Evolutionary conservation across 192 early-diverging fungal species (phyloP), one percentile per base, ranked within the genome.

Genomic region (Backusella westeae): DNA sequence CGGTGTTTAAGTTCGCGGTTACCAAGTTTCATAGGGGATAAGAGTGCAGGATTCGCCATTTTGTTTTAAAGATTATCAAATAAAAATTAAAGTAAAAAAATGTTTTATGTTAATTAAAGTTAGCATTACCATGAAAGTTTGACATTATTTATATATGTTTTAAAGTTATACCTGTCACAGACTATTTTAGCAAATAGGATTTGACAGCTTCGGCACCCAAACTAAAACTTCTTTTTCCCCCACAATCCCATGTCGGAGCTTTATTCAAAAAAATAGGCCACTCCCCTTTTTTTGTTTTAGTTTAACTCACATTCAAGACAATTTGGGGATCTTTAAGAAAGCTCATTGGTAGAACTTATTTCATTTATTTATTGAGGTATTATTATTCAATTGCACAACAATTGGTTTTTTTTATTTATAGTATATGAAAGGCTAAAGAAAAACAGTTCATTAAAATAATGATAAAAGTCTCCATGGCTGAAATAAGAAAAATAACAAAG

Each of bases 21-120:
- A n/a, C 80, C 80, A 17, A 77, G 17, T 21, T 74, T 73, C 35
- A 77, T 63, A 46, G 80, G 80, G 41, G 69, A 23, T 38, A 81
- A 77, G 0, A 81, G 23, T 8, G 41, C 17, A 35, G 34, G 3
- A 2, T 34, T 34, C 9, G 32, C 7, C 67, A 68, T 68, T 19
- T 19, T 68, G 6, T 17, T 68, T 63, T 29, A 4, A 26, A 21
- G 9, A 12, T 21, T 56, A 9, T 56, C 21, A 21, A 56, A 56
- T 10, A 56, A 39, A 39, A 39, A 39, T 39, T 39, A 9, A 53
- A 19, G 21, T 21, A 53, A 59, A 59, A 12, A 0, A 0, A 32
- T 2, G 26, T 23, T 63, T 29, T 63, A 63, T 63, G 56, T 63
- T 12, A 12, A 63, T 63, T 63, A 63, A 63, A 63, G 56, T 63